Conservation (phyloP, 2,329 filamentous ascomycete genomes). For the Claviceps quebecensis region DNA sequence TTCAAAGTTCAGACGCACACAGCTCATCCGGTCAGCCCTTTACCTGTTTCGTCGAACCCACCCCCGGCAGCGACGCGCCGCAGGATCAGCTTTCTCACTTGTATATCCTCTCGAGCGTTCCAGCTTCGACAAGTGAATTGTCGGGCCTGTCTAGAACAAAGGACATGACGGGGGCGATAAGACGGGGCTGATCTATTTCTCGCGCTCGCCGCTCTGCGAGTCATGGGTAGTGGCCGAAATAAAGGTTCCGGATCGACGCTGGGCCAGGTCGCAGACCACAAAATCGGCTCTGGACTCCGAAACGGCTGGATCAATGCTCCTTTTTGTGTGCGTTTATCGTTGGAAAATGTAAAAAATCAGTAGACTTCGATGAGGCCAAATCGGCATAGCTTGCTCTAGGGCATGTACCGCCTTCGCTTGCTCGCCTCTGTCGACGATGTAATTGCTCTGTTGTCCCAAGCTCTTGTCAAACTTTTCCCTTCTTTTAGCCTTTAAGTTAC, state of each 20-base stretch:
- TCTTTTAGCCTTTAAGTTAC: too few species aligned
- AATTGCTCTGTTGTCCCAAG: too few species aligned
- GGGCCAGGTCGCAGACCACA: not conserved
- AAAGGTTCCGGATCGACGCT: constrained; percentile 3
- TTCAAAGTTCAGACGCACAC: too few species aligned
- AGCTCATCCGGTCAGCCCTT: too few species aligned
- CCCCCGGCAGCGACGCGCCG: too few species aligned
- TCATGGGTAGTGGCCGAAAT: constrained; percentile 5
- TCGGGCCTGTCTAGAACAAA: not conserved
- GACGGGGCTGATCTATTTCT: not conserved
- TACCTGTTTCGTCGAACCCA: too few species aligned
- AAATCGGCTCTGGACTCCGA: constrained; percentile 5
- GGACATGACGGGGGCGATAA: not conserved
- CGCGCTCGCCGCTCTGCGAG: not conserved
- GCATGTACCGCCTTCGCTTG: too few species aligned
- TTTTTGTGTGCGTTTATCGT: not conserved
- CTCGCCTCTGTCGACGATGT: too few species aligned
- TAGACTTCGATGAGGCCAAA: not conserved
- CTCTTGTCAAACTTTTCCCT: too few species aligned
- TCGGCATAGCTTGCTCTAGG: not conserved
- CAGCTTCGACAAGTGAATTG: too few species aligned
- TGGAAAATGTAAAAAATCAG: not conserved
- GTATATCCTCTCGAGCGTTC: too few species aligned
- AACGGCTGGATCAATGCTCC: not conserved
- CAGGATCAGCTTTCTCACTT: too few species aligned